phyloP scores from a whole-genome alignment of 208 protist genomes.

The Histomonas meleagridis region DNA sequence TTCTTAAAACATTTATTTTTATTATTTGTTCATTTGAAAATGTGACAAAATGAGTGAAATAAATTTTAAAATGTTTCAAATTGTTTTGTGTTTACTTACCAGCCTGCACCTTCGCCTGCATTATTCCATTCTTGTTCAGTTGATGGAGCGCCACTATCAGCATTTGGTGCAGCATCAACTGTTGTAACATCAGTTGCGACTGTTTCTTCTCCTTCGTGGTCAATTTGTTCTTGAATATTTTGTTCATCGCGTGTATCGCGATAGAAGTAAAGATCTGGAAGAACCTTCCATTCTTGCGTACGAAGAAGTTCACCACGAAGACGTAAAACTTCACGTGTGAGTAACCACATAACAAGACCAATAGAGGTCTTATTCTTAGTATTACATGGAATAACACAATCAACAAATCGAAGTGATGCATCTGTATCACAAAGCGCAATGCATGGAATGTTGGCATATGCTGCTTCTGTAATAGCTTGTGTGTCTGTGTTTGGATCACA shows the following conservation, averaged over 20 bases:
- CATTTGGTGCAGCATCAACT: background rate
- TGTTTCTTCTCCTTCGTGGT: background rate
- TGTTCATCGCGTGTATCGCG: conserved; percentile 56
- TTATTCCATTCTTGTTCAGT: background rate
- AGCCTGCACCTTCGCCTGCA: background rate
- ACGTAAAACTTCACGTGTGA: conserved; percentile 91
- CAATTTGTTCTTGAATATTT: background rate
- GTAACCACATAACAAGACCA: conserved; percentile 94
- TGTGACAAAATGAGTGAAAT: no score
- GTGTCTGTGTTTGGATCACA: conserved; percentile 85
- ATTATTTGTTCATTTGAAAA: no score
- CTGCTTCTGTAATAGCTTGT: conserved; percentile 82
- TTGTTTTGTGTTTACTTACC: no score
- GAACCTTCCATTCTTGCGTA: conserved; percentile 80
- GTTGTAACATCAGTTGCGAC: background rate
- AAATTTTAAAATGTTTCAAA: no score
- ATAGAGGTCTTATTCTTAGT: conserved; percentile 72
- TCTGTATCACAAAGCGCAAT: conserved; percentile 96
- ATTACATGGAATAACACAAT: conserved; percentile 65
- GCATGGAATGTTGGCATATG: conserved; percentile 93
- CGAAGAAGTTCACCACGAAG: conserved; percentile 76
- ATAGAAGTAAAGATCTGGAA: conserved; percentile 98
- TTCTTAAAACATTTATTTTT: no score
- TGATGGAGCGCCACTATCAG: background rate
- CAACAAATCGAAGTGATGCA: conserved; percentile 79